Evolutionary conservation across 208 protist species (phyloP).

Genomic region (Trichomonas tenax): DNA sequence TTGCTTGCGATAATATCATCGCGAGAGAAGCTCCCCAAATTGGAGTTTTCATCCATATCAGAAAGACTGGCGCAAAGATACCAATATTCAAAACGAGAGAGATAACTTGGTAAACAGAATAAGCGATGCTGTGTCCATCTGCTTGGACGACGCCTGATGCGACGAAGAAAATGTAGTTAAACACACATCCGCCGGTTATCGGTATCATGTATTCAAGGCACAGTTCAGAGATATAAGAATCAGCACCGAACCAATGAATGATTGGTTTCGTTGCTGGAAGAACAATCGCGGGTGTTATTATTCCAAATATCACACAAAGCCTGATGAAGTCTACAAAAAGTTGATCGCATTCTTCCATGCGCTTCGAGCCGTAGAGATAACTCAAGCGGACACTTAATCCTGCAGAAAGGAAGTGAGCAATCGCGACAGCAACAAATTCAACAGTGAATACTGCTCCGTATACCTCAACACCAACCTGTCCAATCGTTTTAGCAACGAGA

Average conservation of each 20-base stretch:
- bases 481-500: background rate
- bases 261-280: background rate
- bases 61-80: background rate
- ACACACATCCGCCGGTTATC: background rate
- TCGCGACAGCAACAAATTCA: background rate
- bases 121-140: background rate
- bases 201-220: background rate
- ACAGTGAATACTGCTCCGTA: background rate
- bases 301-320: background rate
- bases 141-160: background rate
- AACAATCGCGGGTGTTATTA: background rate
- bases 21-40: background rate
- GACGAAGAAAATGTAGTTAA: background rate
- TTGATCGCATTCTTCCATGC: background rate
- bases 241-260: background rate
- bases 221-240: background rate
- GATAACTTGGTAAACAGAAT: background rate
- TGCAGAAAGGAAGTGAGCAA: background rate
- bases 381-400: background rate
- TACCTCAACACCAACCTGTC: background rate
- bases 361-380: background rate
- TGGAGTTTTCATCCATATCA: background rate
- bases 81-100: background rate
- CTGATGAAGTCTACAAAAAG: background rate
- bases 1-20: background rate